phyloP scores from a whole-genome alignment of 495 filamentous ascomycete species.

The Aspergillus ellipticus region DNA sequence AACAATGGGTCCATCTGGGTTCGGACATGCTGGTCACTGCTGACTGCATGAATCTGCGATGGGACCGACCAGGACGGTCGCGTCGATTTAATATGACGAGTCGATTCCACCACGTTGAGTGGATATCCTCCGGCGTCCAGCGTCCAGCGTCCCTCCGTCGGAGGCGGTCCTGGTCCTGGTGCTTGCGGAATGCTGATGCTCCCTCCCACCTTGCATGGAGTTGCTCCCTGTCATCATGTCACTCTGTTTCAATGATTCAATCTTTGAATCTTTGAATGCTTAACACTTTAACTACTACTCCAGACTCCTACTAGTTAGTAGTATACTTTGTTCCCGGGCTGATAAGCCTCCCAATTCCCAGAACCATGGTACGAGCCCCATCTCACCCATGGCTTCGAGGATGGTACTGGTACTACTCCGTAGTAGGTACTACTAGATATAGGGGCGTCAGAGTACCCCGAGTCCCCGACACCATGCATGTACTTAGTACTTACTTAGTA shows the following conservation, averaged over 20 bases:
- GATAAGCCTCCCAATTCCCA: neutral
- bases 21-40: slow-evolving; percentile 1
- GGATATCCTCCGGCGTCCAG: neutral
- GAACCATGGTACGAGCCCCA: neutral
- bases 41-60: slow-evolving; percentile 6
- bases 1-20: neutral
- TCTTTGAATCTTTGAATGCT: too few relatives aligned
- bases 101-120: slow-evolving; percentile 1
- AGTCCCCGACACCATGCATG: slow-evolving; percentile 1
- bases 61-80: slow-evolving; percentile 3
- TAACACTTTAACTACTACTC: too few relatives aligned
- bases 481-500: too few relatives aligned
- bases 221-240: too few relatives aligned
- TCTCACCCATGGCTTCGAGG: neutral
- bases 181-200: too few relatives aligned
- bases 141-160: neutral
- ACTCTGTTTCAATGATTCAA: too few relatives aligned
- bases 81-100: slow-evolving; percentile 3
- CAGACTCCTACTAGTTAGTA: too few relatives aligned
- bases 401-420: too few relatives aligned
- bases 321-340: neutral
- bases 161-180: too few relatives aligned
- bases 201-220: too few relatives aligned
- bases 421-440: neutral
- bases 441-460: neutral